Base-by-base conservation (phyloP, 768 basidiomycete species). In the Suillus americanus region DNA sequence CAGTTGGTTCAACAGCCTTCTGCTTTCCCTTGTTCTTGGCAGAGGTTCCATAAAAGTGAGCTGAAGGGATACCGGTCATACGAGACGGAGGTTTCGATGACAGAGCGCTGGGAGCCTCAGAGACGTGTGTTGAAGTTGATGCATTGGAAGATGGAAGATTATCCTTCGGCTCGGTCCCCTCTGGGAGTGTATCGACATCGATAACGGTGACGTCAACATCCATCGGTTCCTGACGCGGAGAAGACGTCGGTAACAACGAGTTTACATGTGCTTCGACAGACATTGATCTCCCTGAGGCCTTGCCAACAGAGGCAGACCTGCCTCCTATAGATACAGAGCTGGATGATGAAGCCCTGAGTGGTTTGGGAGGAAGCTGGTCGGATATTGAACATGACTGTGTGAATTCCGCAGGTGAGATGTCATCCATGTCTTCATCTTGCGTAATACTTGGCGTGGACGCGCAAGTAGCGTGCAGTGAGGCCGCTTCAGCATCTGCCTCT, bases 11-110 rank as follows among this genome's bases (percentile, higher is more conserved):
- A 5, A 50, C 53, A 20, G 40, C 61, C 23, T 63, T 35, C 40
- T 46, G 54, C 53, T 41, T 64, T n/a, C 23, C 60, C 43, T 62
- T 65, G 18, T 55, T 65, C 37, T 54, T 37, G 7, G 12, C 5
- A n/a, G 51, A 25, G 14, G 66, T 1, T n/a, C 55, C 65, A 60
- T 78, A 78, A 54, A 76, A 76, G n/a, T 50, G 68, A 18, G 25
- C 5, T n/a, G 59, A 30, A 3, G 73, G 67, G 48, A 77, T 60
- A 33, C 63, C 59, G 30, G 67, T n/a, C 23, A 30, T 28, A 33
- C 37, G 33, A 37, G 56, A 68, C 6, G 56, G 45, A 51, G 59
- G 25, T 51, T 60, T 67, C 41, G 67, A 68, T 5, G 28, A 54
- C 14, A 14, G 12, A 41, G 25, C 40, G 25, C 46, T 64, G 20